These are phyloP conservation scores for Rhodotorula mucilaginosa DNA, from an alignment of 1,284 basidiomycete genomes.

Conservation along the genomic window DNA sequence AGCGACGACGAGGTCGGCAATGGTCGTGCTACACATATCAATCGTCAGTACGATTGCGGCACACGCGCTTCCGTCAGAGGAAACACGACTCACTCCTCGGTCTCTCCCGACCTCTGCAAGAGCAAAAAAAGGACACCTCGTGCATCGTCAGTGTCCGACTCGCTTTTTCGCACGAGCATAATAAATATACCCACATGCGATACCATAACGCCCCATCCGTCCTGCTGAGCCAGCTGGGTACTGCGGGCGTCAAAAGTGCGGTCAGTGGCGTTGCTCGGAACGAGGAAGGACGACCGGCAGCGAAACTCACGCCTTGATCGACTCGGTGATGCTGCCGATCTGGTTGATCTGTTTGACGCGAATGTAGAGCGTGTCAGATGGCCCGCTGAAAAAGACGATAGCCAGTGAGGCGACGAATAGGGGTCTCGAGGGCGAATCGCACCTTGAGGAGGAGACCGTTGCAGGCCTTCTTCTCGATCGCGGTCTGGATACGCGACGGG, in stretches of 20 bases:
- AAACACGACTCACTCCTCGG: conserved; percentile 44
- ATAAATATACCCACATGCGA: neutral
- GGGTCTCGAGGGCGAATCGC: neutral
- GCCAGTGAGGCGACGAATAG: too few species aligned
- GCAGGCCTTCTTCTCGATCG: conserved; percentile 99
- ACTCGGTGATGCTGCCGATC: conserved; percentile 99
- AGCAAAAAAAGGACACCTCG: neutral
- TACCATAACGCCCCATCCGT: conserved; percentile 98
- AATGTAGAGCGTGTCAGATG: neutral
- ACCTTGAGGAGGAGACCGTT: conserved; percentile 96
- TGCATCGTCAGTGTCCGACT: neutral
- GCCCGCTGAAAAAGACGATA: too few species aligned
- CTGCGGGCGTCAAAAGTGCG: neutral
- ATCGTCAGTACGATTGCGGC: neutral
- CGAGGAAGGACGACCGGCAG: conserved; percentile 53
- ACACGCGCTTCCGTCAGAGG: neutral
- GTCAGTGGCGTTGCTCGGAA: neutral
- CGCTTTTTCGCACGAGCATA: too few species aligned
- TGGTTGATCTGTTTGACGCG: conserved; percentile 64
- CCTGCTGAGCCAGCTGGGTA: conserved; percentile 92
- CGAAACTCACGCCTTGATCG: conserved; percentile 68
- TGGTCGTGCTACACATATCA: conserved; percentile 85
- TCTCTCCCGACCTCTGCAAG: conserved; percentile 95
- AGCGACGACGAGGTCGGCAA: conserved; percentile 93
- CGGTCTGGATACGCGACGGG: conserved; percentile 95